phyloP scores from a whole-genome alignment of 331 rosid species.

The Telfairia occidentalis region DNA sequence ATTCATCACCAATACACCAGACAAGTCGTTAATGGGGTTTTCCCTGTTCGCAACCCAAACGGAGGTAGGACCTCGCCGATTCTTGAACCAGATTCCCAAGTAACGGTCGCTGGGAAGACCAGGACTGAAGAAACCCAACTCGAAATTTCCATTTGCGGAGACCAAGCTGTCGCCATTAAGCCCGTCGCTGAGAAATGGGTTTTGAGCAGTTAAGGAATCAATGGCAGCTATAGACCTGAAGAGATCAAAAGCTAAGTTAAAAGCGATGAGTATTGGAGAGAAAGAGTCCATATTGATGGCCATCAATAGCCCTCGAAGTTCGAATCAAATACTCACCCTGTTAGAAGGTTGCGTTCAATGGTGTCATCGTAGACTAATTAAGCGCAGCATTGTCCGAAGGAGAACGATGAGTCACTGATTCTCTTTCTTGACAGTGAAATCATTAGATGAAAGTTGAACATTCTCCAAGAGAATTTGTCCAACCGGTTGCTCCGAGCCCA shows the following conservation, averaged over 20 bases:
- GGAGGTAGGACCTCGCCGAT: slow-evolving; percentile 14
- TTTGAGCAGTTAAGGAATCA: slow-evolving; percentile 18
- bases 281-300: not conserved
- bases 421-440: no score
- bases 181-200: slow-evolving; percentile 11
- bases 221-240: slow-evolving; percentile 2
- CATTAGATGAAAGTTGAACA: no score
- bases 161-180: slow-evolving; percentile 10
- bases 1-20: slow-evolving; percentile 25
- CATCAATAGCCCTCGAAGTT: not conserved
- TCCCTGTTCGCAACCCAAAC: slow-evolving; percentile 39
- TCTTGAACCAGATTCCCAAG: slow-evolving; percentile 35
- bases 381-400: not conserved
- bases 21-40: slow-evolving; percentile 21
- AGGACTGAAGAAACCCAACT: slow-evolving; percentile 43
- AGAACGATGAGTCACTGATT: not conserved
- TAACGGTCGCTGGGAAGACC: slow-evolving; percentile 10
- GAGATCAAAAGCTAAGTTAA: not conserved
- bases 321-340: not conserved
- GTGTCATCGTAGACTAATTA: not conserved
- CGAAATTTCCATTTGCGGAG: slow-evolving; percentile 23
- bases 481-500: no score
- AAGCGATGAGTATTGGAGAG: not conserved
- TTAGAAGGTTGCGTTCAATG: not conserved
- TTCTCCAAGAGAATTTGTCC: no score